Evolutionary conservation across 371 early-diverging fungal species (phyloP), one percentile per base, ranked within the genome.

Genomic region (Coelomomyces lativittatus): DNA sequence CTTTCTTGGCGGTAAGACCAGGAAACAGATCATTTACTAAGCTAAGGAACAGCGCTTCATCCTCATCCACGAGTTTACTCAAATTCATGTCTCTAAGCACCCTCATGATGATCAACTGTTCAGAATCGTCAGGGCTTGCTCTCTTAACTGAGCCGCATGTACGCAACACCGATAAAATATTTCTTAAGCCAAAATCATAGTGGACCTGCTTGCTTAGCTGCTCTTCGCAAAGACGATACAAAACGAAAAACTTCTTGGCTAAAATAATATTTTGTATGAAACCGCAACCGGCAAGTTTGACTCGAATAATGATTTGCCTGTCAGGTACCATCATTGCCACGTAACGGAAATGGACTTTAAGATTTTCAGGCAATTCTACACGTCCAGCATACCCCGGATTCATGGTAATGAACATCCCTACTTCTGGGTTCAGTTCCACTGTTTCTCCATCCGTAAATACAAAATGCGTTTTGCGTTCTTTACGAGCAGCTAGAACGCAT

Each of bases 251-350:
- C 58, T 70, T 76, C 43, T 68, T 72, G 23, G 77, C 73, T 8
- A 74, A 58, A 27, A 70, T 62, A 47, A 66, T 56, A 58, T 66
- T 70, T 55, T 63, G 57, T 28, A 70, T 56, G 59, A 77, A 77
- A 66, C 77, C 77, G 48, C 70, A 66, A 25, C 79, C 76, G 30
- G 79, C 76, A 14, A 70, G 61, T 52, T 78, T 74, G 39, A 79
- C 79, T 11, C 70, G 57, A 39, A 74, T 77, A 45, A 77, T 77
- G 53, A 77, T 77, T 39, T 77, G 77, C 4, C 77, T 57, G 51
- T 77, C 77, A 12, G 77, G 77, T 28, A 76, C 75, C 74, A 76
- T 73, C 77, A 77, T 77, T 15, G 77, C 77, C 4, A 77, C 72
- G 50, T 78, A 78, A 39, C 76, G 59, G 63, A 78, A 78, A 50